phyloP scores from a whole-genome alignment of 345 rosid genomes.

The Arabidopsis thaliana region TAIR10.1 NC_003076.8:25738001-25738500 shows the following conservation, averaged over 20 bases:
- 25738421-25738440: slow-evolving; percentile 81
- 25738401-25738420: slow-evolving; percentile 75
- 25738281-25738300: slow-evolving; percentile 72
- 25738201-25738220: slow-evolving; percentile 77
- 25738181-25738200: slow-evolving; percentile 75
- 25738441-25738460: slow-evolving; percentile 62
- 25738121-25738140: slow-evolving; percentile 31
- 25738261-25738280: slow-evolving; percentile 65
- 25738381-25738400: slow-evolving; percentile 50
- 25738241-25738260: slow-evolving; percentile 82
- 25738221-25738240: slow-evolving; percentile 76
- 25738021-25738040: slow-evolving; percentile 48
- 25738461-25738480: slow-evolving; percentile 77
- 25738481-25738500: slow-evolving; percentile 83
- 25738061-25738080: too few relatives aligned
- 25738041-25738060: slow-evolving; percentile 37
- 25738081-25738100: slow-evolving; percentile 11
- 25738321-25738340: slow-evolving; percentile 66
- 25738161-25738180: slow-evolving; percentile 68
- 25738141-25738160: slow-evolving; percentile 42
- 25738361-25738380: slow-evolving; percentile 70
- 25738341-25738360: slow-evolving; percentile 76
- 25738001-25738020: slow-evolving; percentile 98
- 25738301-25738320: slow-evolving; percentile 83
- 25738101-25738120: slow-evolving; percentile 28